Evolutionary conservation across 148 eudicot genomes (phyloP).

Genomic region (Vaccinium vitisidaea): DNA sequence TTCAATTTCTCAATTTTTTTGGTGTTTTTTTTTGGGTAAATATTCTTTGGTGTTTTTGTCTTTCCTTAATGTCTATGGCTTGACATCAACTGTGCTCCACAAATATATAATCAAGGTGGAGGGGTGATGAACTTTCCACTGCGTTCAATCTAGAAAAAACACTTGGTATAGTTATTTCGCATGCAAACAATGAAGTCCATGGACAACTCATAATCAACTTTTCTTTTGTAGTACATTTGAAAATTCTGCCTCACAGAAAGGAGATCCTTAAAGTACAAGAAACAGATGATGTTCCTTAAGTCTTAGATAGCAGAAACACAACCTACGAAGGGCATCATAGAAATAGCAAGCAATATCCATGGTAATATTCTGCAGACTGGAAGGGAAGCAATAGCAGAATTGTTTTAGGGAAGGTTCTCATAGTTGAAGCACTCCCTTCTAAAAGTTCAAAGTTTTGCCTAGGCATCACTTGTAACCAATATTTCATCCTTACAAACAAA

Average conservation of each 20-base stretch:
- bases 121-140: background rate
- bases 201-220: background rate
- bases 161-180: background rate
- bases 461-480: background rate
- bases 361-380: background rate
- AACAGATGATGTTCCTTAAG: background rate
- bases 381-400: background rate
- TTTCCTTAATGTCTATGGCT: background rate
- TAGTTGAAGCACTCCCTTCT: background rate
- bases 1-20: background rate
- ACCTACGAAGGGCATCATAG: background rate
- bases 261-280: background rate
- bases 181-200: background rate
- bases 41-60: background rate
- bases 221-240: background rate
- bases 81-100: background rate
- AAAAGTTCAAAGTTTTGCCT: background rate
- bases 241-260: conserved; percentile 4
- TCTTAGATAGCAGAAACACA: background rate
- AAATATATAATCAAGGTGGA: background rate
- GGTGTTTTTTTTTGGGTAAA: too few relatives aligned
- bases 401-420: background rate
- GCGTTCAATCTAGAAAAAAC: background rate
- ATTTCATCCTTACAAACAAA: background rate
- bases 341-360: background rate